Conservation (phyloP, 1,139 yeast species). For the Pneumocystis murina region DNA sequence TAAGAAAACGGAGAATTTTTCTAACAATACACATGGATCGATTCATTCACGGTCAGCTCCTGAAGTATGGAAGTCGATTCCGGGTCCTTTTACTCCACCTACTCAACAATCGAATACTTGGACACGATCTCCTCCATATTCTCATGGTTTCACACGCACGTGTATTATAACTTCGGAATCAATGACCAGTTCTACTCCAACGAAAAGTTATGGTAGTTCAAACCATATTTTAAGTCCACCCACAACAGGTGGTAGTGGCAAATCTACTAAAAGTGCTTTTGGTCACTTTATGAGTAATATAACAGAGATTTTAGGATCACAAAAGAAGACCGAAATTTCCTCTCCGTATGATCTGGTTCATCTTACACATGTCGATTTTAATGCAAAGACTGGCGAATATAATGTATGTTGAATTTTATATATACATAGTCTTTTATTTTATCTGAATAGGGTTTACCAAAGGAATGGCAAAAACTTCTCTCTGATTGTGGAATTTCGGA, state of each 20-base stretch:
- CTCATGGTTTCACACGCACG: background rate
- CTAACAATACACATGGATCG: background rate
- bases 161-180: conserved; percentile 1
- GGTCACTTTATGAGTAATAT: conserved; percentile 4
- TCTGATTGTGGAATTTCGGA: conserved; percentile 76
- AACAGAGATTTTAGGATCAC: background rate
- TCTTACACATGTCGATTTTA: conserved; percentile 85
- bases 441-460: conserved; percentile 48
- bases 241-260: background rate
- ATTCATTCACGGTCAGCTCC: background rate
- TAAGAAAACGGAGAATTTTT: background rate
- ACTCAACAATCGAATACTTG: conserved; percentile 1
- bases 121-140: background rate
- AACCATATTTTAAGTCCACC: background rate
- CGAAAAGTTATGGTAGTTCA: background rate
- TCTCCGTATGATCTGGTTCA: conserved; percentile 84
- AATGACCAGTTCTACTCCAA: background rate
- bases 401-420: conserved; percentile 24
- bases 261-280: conserved; percentile 3
- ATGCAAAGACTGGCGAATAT: conserved; percentile 66
- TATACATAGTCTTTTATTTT: background rate
- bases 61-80: background rate
- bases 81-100: conserved; percentile 1
- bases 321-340: conserved; percentile 44
- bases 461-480: conserved; percentile 75